Percentiles rank a stretch among this genome's conserved stretches.
These are phyloP conservation scores for Paspalum vaginatum DNA, from an alignment of 176 grass and related monocot genomes.

Conservation along the genomic window DNA sequence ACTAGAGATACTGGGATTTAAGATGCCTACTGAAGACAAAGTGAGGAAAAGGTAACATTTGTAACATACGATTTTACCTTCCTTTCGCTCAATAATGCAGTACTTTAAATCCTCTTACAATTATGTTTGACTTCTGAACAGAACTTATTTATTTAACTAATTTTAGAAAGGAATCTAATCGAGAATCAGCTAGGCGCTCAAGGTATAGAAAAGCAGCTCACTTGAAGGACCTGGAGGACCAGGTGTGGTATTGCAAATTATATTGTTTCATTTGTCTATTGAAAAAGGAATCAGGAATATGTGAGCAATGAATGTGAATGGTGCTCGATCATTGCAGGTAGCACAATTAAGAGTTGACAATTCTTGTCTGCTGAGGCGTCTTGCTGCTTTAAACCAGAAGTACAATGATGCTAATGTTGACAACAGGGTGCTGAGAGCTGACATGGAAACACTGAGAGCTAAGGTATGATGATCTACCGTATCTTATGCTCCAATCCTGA, in stretches of 20 bases:
- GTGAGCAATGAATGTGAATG: background rate
- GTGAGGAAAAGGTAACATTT: conserved; percentile 62
- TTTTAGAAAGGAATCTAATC: conserved; percentile 78
- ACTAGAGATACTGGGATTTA: conserved; percentile 56
- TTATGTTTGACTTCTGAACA: background rate
- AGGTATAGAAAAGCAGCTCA: conserved; percentile 89
- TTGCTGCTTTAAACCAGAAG: conserved; percentile 59
- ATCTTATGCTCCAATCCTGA: background rate
- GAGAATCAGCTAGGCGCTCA: conserved; percentile 80
- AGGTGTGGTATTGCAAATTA: conserved; percentile 40
- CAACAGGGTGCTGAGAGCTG: conserved; percentile 64
- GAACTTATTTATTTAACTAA: background rate
- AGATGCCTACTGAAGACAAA: conserved; percentile 51
- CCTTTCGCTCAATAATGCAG: background rate
- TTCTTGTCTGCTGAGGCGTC: conserved; percentile 55
- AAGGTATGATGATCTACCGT: conserved; percentile 48
- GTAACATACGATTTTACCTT: background rate
- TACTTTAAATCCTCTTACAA: background rate
- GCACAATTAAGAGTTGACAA: conserved; percentile 65
- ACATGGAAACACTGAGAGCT: conserved; percentile 61
- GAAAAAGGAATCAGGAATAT: background rate
- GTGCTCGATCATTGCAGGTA: conserved; percentile 41
- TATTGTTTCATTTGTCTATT: background rate
- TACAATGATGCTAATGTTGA: conserved; percentile 52
- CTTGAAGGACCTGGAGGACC: conserved; percentile 69